Conservation (phyloP, 73 alveolate species). For the Paramecium sexaurelia region DNA sequence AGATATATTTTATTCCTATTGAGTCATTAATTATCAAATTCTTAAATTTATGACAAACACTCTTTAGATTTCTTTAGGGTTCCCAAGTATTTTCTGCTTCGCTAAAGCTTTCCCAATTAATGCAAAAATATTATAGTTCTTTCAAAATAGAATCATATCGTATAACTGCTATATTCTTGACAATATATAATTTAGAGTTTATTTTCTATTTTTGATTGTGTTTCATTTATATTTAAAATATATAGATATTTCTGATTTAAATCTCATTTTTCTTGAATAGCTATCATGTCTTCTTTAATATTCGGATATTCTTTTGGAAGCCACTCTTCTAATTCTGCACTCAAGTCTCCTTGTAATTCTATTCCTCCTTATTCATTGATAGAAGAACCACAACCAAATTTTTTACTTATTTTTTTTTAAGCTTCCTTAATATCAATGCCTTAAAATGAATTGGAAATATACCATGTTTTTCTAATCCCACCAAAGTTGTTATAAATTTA, state of each 20-base stretch:
- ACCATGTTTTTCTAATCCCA: conserved; percentile 42
- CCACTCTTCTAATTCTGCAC: conserved; percentile 19
- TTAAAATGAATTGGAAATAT: neutral
- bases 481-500: neutral
- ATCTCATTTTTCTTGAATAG: conserved; percentile 14
- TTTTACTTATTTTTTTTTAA: conserved; percentile 35
- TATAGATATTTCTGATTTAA: neutral
- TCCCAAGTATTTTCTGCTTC: conserved; percentile 24
- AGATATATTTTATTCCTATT: neutral
- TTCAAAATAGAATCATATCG: neutral
- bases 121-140: neutral
- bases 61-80: neutral
- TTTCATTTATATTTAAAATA: neutral
- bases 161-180: neutral
- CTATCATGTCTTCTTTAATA: conserved; percentile 34
- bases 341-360: conserved; percentile 30
- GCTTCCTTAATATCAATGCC: conserved; percentile 33
- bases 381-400: conserved; percentile 49
- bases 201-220: neutral
- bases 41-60: neutral
- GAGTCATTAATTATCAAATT: neutral
- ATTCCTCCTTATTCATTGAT: neutral
- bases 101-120: conserved; percentile 31
- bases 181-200: neutral
- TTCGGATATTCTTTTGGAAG: conserved; percentile 35